Conservation (phyloP, 305 asterid species). For the Fraxinus sp. region DNA sequence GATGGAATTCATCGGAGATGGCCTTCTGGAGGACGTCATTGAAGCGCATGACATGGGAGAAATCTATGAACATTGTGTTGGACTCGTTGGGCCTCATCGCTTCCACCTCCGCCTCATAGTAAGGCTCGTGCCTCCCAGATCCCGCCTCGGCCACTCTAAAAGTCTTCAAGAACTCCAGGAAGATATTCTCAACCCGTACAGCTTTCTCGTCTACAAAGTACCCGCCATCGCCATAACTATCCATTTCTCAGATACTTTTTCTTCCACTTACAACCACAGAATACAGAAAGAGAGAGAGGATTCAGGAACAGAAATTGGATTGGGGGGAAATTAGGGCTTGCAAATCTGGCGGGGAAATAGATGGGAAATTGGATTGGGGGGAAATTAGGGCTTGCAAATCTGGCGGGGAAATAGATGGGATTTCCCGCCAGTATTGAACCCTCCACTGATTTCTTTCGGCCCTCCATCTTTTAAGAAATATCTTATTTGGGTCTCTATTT, state of each 20-base stretch:
- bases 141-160: constrained; percentile 31
- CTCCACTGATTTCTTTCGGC: neutral
- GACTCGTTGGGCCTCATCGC: constrained; percentile 79
- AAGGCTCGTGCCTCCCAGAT: constrained; percentile 35
- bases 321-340: neutral
- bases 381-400: neutral
- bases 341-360: neutral
- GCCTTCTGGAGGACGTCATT: constrained; percentile 77
- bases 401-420: neutral
- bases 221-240: constrained; percentile 47
- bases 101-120: constrained; percentile 76
- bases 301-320: neutral
- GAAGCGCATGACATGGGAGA: constrained; percentile 86
- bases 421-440: neutral
- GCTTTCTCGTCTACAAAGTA: constrained; percentile 82
- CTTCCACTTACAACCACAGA: no score
- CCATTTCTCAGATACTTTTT: constrained; percentile 41
- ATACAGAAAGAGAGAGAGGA: neutral
- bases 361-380: neutral
- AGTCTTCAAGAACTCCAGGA: constrained; percentile 74
- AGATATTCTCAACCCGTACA: constrained; percentile 69
- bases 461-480: neutral
- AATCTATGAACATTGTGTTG: constrained; percentile 86
- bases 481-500: neutral
- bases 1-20: constrained; percentile 77